Evolutionary conservation across 2,329 filamentous ascomycete species (phyloP).

Genomic region (Colletotrichum chrysophilum): DNA sequence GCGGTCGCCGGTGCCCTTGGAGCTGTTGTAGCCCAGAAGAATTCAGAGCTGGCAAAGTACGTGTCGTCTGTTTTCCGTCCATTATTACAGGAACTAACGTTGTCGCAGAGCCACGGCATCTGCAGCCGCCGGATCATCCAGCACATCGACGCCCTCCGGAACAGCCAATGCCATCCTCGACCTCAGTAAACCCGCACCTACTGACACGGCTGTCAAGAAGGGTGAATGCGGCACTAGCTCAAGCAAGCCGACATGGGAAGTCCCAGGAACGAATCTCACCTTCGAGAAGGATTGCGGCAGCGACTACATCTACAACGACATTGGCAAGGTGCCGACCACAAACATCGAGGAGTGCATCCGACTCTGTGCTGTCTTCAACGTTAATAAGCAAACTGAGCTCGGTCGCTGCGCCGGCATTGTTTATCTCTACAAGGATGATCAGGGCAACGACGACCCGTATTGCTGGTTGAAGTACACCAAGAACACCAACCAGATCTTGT

Average conservation of each 20-base stretch:
- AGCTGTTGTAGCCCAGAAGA: constrained; percentile 4
- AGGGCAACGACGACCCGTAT: constrained; percentile 1
- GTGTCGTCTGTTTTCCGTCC: neutral
- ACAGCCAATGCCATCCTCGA: neutral
- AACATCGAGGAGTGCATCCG: constrained; percentile 17
- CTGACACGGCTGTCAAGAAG: neutral
- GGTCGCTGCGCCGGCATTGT: constrained; percentile 11
- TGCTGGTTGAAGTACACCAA: constrained; percentile 19
- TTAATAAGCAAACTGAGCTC: constrained; percentile 5
- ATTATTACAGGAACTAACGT: neutral
- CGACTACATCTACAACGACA: constrained; percentile 13
- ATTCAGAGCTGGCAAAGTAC: neutral
- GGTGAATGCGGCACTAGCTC: constrained; percentile 1
- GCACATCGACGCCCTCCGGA: neutral
- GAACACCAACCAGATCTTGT: neutral
- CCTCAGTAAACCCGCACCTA: constrained; percentile 6
- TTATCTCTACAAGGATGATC: neutral
- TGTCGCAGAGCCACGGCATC: neutral
- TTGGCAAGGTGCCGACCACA: constrained; percentile 7
- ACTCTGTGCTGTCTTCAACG: constrained; percentile 7
- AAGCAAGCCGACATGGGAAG: neutral
- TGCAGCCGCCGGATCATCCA: neutral
- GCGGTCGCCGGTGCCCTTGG: neutral
- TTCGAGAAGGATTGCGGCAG: constrained; percentile 17
- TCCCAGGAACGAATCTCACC: constrained; percentile 14